Conservation (phyloP, 306 rosid species). For the Acacia melanoxylon region DNA sequence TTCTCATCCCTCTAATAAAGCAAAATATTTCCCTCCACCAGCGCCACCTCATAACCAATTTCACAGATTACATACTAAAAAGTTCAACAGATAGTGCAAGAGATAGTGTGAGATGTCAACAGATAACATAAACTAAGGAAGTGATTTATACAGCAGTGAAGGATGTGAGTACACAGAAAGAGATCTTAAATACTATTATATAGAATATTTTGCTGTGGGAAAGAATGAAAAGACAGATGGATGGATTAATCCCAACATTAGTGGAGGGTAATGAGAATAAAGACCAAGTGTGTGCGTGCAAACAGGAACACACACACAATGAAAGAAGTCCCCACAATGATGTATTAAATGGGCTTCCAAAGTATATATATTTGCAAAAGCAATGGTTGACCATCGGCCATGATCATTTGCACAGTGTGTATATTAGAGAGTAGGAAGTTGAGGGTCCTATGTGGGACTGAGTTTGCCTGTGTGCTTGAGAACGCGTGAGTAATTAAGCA, state of each 20-base stretch:
- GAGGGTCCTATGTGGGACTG: slow-evolving; percentile 36
- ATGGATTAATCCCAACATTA: neutral
- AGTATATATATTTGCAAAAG: slow-evolving; percentile 32
- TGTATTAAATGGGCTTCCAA: neutral
- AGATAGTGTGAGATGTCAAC: neutral
- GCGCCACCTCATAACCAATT: slow-evolving; percentile 37
- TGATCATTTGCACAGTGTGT: neutral
- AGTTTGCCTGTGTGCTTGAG: slow-evolving; percentile 43
- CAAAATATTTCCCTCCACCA: slow-evolving; percentile 30
- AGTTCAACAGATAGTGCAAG: too few species aligned
- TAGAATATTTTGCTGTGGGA: neutral
- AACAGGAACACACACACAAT: neutral
- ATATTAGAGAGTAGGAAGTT: neutral
- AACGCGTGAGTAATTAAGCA: slow-evolving; percentile 37
- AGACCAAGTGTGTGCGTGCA: neutral
- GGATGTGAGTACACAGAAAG: neutral
- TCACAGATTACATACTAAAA: neutral
- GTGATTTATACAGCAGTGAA: neutral
- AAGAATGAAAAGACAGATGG: neutral
- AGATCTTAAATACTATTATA: neutral
- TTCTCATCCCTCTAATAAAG: slow-evolving; percentile 47
- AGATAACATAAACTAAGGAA: neutral
- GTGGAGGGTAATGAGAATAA: neutral
- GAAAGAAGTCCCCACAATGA: neutral
- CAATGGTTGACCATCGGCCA: neutral